Conservation (phyloP, 371 early-diverging fungal species). For the Rhizopus sp. region DNA sequence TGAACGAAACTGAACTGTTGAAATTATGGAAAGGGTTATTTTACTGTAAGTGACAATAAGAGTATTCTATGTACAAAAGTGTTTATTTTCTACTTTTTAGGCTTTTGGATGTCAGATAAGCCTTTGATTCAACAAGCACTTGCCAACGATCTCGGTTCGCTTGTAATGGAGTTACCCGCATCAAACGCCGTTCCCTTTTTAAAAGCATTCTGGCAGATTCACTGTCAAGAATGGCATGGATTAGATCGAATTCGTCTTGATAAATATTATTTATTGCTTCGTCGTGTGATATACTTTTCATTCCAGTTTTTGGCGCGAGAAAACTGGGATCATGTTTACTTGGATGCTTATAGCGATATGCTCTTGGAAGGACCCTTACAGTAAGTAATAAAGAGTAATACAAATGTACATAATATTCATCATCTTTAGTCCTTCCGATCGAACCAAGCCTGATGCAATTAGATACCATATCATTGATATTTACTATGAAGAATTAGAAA, state of each 20-base stretch:
- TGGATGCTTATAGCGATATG: constrained; percentile 63
- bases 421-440: constrained; percentile 56
- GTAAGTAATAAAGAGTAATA: constrained; percentile 41
- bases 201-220: constrained; percentile 82
- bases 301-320: constrained; percentile 71
- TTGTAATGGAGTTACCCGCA: constrained; percentile 63
- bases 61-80: background rate
- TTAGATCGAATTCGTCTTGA: constrained; percentile 88
- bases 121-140: constrained; percentile 88
- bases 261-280: constrained; percentile 83
- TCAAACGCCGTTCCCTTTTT: constrained; percentile 65
- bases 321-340: constrained; percentile 62
- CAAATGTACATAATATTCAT: background rate
- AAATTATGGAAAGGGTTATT: constrained; percentile 95
- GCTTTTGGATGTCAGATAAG: constrained; percentile 96
- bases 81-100: constrained; percentile 38
- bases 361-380: constrained; percentile 70
- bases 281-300: constrained; percentile 70
- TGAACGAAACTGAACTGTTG: constrained; percentile 70
- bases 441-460: constrained; percentile 74
- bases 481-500: constrained; percentile 80
- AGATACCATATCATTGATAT: constrained; percentile 81
- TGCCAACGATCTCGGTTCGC: constrained; percentile 73
- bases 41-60: constrained; percentile 69
- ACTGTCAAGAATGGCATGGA: constrained; percentile 83